Evolutionary conservation across 768 basidiomycete species (phyloP), one percentile per base, ranked within the genome.

Genomic region (Lactarius sp.): DNA sequence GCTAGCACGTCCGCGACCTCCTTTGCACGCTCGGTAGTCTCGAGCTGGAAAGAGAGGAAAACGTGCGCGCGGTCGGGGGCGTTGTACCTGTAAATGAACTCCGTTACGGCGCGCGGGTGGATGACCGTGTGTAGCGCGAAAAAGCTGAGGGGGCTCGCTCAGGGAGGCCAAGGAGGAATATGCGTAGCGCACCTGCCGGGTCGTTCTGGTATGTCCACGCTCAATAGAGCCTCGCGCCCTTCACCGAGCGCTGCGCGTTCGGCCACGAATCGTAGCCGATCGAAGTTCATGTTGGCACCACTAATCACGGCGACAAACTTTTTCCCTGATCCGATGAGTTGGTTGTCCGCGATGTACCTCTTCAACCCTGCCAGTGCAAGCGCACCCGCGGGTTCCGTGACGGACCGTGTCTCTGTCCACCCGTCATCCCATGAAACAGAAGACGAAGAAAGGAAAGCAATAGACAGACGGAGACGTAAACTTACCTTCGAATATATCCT

Each of bases 271-370:
- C 97, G 85, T 52, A 99, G 75, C 49, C 96, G 85, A 71, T 94
- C 92, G 75, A 99, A 99, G 77, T 99, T 98, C 92, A 99, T 97
- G 76, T 99, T 98, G 18, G 96, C 97, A 22, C 97, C 97, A 70
- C 92, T 95, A 66, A 98, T 78, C 57, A 98, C 86, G 6, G 85
- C 94, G 36, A 98, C 95, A 67, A 95, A 97, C 61, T 84, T 86
- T 77, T 92, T 92, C 60, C 88, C 81, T 2, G 90, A 85, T 42
- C 91, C 92, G 56, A 94, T 69, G 39, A 98, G 83, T 56, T 87
- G 81, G 74, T 97, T 92, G 62, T 86, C 76, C 39, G 85, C 67
- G 69, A 99, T 94, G 72, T 96, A 83, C 13, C 84, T 85, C 73
- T 98, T 99, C 57, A 98, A 78, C 12, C 93, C 94, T 18, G 97